A percentile compares a stretch with the other conserved stretches of the same genome.
Evolutionary conservation across 257 asterid species (phyloP).

Genomic region (Solanum etuberosum): DNA sequence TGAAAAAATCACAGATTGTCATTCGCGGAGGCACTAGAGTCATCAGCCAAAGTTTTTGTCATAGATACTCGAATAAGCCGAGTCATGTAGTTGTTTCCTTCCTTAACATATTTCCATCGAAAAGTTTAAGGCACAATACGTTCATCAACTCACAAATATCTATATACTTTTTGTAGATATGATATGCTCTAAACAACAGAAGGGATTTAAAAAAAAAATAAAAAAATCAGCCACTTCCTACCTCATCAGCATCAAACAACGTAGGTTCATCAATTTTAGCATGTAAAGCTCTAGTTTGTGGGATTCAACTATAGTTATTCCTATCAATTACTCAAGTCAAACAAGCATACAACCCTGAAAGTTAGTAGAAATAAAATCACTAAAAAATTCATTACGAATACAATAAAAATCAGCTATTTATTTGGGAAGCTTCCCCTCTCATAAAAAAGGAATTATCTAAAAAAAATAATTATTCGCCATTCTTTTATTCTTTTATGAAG

Average conservation of each 20-base stretch:
- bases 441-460: too few relatives aligned
- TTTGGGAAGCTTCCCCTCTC: not conserved
- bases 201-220: too few relatives aligned
- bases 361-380: too few relatives aligned
- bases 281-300: not conserved
- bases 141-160: too few relatives aligned
- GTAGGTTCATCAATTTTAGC: not conserved
- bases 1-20: conserved; percentile 65
- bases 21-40: conserved; percentile 52
- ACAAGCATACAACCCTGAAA: not conserved
- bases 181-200: too few relatives aligned
- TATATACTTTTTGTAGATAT: too few relatives aligned
- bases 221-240: not conserved
- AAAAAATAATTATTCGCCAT: too few relatives aligned
- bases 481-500: not conserved
- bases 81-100: conserved; percentile 25
- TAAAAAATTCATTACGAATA: not conserved
- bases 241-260: not conserved
- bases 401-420: not conserved
- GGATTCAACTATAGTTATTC: not conserved
- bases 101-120: not conserved
- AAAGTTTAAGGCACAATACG: not conserved
- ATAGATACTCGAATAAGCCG: conserved; percentile 79
- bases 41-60: conserved; percentile 37
- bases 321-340: not conserved